Evolutionary conservation across 2,329 filamentous ascomycete species (phyloP).

Genomic region (Kalmusia sp.): DNA sequence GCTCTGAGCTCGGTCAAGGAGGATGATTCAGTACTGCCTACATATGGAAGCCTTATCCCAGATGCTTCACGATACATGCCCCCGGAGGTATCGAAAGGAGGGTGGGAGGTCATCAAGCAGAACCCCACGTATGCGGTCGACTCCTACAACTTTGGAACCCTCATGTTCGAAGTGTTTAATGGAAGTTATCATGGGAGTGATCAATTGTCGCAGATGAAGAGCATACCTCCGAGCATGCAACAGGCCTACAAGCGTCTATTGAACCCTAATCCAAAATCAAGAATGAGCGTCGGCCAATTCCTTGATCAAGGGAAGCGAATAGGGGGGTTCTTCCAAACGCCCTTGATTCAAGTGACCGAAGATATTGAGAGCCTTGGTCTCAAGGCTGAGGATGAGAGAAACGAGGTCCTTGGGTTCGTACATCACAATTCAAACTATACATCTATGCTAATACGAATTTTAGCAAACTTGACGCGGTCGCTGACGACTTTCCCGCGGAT

Average conservation of each 20-base stretch:
- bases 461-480: slow-evolving; percentile 80
- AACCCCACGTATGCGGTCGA: slow-evolving; percentile 83
- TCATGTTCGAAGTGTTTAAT: slow-evolving; percentile 93
- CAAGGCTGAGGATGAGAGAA: slow-evolving; percentile 83
- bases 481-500: slow-evolving; percentile 95
- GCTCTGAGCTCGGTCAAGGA: slow-evolving; percentile 94
- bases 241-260: slow-evolving; percentile 88
- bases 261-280: slow-evolving; percentile 86
- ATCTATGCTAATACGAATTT: slow-evolving; percentile 16
- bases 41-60: slow-evolving; percentile 84
- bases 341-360: slow-evolving; percentile 89
- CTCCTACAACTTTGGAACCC: slow-evolving; percentile 81
- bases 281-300: slow-evolving; percentile 84
- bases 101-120: slow-evolving; percentile 92
- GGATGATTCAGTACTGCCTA: slow-evolving; percentile 92
- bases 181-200: slow-evolving; percentile 78
- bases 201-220: slow-evolving; percentile 84
- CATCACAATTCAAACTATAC: neutral
- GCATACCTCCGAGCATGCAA: slow-evolving; percentile 86
- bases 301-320: slow-evolving; percentile 84
- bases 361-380: slow-evolving; percentile 92
- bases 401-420: slow-evolving; percentile 75
- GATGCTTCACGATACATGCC: slow-evolving; percentile 85
- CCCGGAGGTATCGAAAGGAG: slow-evolving; percentile 82
- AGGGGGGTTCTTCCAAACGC: slow-evolving; percentile 90